These are phyloP conservation scores for Luvunga scandens DNA, from an alignment of 345 rosid genomes.

Conservation along the genomic window DNA sequence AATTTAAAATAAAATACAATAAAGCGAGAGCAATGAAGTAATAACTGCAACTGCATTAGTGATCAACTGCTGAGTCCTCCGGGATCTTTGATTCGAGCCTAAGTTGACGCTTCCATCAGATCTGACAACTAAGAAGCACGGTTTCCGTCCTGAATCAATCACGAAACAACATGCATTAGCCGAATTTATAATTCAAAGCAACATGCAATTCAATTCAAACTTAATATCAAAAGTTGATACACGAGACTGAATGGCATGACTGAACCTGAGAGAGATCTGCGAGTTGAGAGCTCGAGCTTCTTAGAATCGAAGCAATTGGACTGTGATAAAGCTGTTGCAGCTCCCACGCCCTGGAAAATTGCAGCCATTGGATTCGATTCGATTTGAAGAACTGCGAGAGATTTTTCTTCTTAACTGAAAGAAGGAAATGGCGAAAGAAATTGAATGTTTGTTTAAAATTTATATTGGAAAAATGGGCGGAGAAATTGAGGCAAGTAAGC, in stretches of 20 bases:
- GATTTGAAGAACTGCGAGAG: not conserved
- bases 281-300: slow-evolving; percentile 36
- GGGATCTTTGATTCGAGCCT: slow-evolving; percentile 34
- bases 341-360: slow-evolving; percentile 58
- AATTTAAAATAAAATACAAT: not conserved
- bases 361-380: slow-evolving; percentile 44
- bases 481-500: slow-evolving; percentile 36
- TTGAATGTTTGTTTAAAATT: slow-evolving; percentile 4
- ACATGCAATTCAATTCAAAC: not conserved
- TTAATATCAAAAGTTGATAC: not conserved
- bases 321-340: slow-evolving; percentile 48
- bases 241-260: not conserved
- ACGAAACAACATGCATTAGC: not conserved
- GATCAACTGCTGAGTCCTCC: slow-evolving; percentile 43
- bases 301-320: slow-evolving; percentile 50
- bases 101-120: slow-evolving; percentile 48
- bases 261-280: slow-evolving; percentile 54
- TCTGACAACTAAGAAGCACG: slow-evolving; percentile 47
- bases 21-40: not conserved
- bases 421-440: not conserved
- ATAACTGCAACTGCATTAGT: slow-evolving; percentile 80
- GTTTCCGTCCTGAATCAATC: slow-evolving; percentile 45
- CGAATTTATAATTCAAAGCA: not conserved
- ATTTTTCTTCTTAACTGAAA: not conserved
- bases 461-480: slow-evolving; percentile 39